A percentile compares a stretch with the other conserved stretches of the same genome.
Evolutionary conservation across 768 basidiomycete species (phyloP).

Genomic region (Boletus subcaerulescens): DNA sequence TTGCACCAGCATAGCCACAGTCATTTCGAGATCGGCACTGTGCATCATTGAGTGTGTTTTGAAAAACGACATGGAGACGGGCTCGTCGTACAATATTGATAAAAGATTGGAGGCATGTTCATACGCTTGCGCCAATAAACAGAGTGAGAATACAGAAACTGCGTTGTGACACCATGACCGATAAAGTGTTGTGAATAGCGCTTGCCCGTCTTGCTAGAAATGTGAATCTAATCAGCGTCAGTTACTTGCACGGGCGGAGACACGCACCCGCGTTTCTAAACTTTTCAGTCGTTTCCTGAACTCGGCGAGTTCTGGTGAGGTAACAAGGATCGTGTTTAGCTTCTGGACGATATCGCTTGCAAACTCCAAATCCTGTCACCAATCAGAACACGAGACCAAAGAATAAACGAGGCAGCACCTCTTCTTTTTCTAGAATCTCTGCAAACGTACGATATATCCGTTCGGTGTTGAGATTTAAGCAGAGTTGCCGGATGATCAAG

Average conservation of each 20-base stretch:
- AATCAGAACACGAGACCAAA: background rate
- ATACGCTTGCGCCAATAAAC: slow-evolving; percentile 95
- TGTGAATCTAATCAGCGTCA: background rate
- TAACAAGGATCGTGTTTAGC: slow-evolving; percentile 93
- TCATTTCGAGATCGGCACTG: slow-evolving; percentile 96
- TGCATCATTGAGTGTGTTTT: background rate
- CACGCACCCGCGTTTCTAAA: slow-evolving; percentile 81
- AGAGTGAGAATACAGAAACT: slow-evolving; percentile 93
- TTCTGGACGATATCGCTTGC: slow-evolving; percentile 98
- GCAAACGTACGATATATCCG: slow-evolving; percentile 94
- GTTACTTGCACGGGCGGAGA: background rate
- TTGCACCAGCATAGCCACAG: slow-evolving; percentile 90
- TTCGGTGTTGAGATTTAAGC: slow-evolving; percentile 91
- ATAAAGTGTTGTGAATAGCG: slow-evolving; percentile 89
- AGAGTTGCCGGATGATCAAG: slow-evolving; percentile 92
- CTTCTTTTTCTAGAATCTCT: slow-evolving; percentile 97
- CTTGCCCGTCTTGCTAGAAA: slow-evolving; percentile 88
- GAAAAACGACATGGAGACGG: background rate
- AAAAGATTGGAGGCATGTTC: slow-evolving; percentile 97
- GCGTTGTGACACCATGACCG: slow-evolving; percentile 99
- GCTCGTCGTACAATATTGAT: slow-evolving; percentile 77
- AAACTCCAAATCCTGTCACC: slow-evolving; percentile 86
- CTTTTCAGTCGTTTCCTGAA: slow-evolving; percentile 92
- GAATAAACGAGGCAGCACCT: slow-evolving; percentile 48
- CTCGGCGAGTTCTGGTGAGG: slow-evolving; percentile 92